Base-by-base conservation (phyloP, 441 rosid species). In the Lagerstroemia fauriei region DNA sequence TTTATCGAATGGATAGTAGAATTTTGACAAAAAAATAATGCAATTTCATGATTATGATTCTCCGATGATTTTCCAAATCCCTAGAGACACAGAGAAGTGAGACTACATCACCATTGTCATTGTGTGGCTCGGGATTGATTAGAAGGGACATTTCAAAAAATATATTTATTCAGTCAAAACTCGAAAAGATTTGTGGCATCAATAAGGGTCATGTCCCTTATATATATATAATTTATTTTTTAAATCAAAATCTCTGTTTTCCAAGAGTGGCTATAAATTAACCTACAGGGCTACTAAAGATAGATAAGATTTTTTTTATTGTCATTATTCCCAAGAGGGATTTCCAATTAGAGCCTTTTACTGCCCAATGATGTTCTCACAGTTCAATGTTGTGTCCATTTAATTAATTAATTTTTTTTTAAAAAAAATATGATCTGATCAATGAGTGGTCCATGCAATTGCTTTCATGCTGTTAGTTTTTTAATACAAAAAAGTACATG, bases 401-500 rank as follows among this genome's bases (percentile, higher is more conserved):
- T 25, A 24, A 25, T 20, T 24, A 24, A 61, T 56, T 48, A 14
- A 9, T 14, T 48, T 1, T 56, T 56, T 56, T 4, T 56, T 16
- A 1, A 14, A 4, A 20, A 20, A 56, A 16, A 56, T 56, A 50
- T 18, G 7, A 14, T 17, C 20, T 56, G 14, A 56, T 24, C 61
- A 56, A 56, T 56, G 68, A 80, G 88, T 75, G 81, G 82, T 86
- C 84, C 87, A 68, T 77, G 84, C 78, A 20, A 73, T 68, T 83
- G 7, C 68, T 61, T 61, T 61, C 25, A 61, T 61, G 6, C 25
- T n/a, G 13, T 25, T 61, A 5, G 68, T 61, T 61, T n/a, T 24
- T 61, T 38, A 38, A 38, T 6, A 2, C 2, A 38, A 38, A 38
- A 38, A 38, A 38, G 44, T 38, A 38, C 44, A 38, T 38, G 2